Base-by-base conservation (phyloP, 2,329 filamentous ascomycete genomes). In the Cercospora janseana region DNA sequence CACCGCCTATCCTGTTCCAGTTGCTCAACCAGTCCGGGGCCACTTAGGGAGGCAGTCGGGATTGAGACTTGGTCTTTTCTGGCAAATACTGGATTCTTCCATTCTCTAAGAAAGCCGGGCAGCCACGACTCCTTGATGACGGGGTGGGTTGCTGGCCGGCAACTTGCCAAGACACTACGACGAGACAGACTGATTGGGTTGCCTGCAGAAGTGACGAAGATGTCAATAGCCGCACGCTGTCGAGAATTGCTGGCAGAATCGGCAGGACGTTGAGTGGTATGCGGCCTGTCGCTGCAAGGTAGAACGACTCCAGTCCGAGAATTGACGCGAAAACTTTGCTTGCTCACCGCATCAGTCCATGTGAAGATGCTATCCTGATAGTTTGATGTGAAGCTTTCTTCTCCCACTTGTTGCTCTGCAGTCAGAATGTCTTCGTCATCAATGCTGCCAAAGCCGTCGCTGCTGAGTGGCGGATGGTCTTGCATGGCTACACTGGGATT, bases 71-170 rank as follows among this genome's bases (percentile, higher is more conserved):
- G 61, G 6, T 51, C 32, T 10, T 72, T 66, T 2, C 66, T 66
- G n/a, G 76, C 70, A 64, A 94, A 95, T 0, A 88, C 73, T 0
- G 88, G 88, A 52, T 91, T 95, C 6, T 85, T 69, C 88, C 88
- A 95, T 6, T 73, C 74, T 27, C 75, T 66, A 1, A 89, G 68
- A 5, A 92, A 60, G 5, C 75, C 70, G 6, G 76, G 72, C 2
- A 90, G 69, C 86, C 85, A 89, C 7, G 41, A 41, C 6, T 44
- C 15, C 10, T 37, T 16, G n/a, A 40, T 9, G 10, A 10, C 21
- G 8, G 13, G 5, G 3, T 28, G 21, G 1, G 26, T 38, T 20
- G 20, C 20, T 16, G 27, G 24, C 18, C 43, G 55, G 20, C 27
- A 38, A 18, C 12, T 34, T 6, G 46, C 41, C 4, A 48, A 13